Evolutionary conservation across 305 asterid genomes (phyloP).

Genomic region (Nicotiana rustica): DNA sequence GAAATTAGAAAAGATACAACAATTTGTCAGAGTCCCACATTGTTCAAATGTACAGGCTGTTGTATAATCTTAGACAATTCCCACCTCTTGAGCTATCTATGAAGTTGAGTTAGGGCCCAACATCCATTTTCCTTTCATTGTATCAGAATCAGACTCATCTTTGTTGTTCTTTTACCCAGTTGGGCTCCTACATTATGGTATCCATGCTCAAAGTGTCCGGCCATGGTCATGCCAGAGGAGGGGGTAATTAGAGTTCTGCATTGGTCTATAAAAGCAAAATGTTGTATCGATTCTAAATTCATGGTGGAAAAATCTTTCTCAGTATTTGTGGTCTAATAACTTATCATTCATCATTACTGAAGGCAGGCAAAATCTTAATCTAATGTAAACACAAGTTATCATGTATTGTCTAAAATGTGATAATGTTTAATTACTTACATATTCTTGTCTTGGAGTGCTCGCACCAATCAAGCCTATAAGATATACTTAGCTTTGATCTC

Average conservation of each 20-base stretch:
- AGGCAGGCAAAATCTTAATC: background rate
- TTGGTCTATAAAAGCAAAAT: background rate
- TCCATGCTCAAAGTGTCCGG: background rate
- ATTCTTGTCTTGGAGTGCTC: background rate
- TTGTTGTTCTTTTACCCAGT: background rate
- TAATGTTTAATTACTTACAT: background rate
- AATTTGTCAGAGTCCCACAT: too few relatives aligned
- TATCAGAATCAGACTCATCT: too few relatives aligned
- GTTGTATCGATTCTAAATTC: background rate
- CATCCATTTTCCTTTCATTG: background rate
- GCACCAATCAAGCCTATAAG: background rate
- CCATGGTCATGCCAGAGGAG: background rate
- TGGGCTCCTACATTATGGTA: background rate
- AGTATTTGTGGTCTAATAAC: background rate
- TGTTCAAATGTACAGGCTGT: too few relatives aligned
- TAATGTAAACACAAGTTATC: background rate
- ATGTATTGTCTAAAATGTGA: background rate
- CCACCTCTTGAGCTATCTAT: background rate
- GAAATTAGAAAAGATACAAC: too few relatives aligned
- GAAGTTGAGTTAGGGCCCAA: background rate
- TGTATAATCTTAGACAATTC: too few relatives aligned
- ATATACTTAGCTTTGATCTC: background rate
- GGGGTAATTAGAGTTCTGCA: background rate
- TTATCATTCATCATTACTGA: background rate
- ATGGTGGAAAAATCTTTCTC: background rate